Evolutionary conservation across 129 eudicot species (phyloP), one percentile per base, ranked within the genome.

Genomic region (Silybum marianum): DNA sequence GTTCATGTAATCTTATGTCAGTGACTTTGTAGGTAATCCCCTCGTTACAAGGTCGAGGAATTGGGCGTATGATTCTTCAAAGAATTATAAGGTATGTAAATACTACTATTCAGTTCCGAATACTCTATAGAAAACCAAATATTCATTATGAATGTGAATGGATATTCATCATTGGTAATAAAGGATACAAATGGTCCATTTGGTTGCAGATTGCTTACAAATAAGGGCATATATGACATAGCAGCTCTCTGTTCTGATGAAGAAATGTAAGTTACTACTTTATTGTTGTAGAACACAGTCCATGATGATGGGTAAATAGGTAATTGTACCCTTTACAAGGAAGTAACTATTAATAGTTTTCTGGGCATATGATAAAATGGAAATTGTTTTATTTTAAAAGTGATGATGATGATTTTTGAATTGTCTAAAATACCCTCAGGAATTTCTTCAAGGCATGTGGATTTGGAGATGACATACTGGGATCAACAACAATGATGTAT

Each of bases 401-500:
- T 51, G 63, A 48, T 46, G 19, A 48, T 13, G 60, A 48, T 44
- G 54, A 13, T 19, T 63, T 9, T 13, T 58, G 60, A 38, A 74
- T 60, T 63, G 67, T 48, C 85, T 48, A 44, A 78, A 42, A 40
- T 80, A 30, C 63, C 83, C 77, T 74, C 91, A 95, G 99, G 91
- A 79, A 40, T 23, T 93, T 95, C 83, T 91, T 95, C 34, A 81
- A 85, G 83, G 95, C 97, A 13, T 95, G 99, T 83, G 98, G 98
- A 87, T 93, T 95, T 77, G 99, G 97, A 54, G 93, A 88, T 67
- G 97, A 93, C 82, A 75, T 88, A 11, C 89, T 92, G 75, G 89
- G 86, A 86, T 89, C 99, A 38, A 95, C 99, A n/a, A 92, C 99
- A 72, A 95, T 95, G 99, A 95, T 93, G 95, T 93, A 92, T 85